Conservation (phyloP, 2,329 filamentous ascomycete species). For the Epichloe brachyelytri region DNA sequence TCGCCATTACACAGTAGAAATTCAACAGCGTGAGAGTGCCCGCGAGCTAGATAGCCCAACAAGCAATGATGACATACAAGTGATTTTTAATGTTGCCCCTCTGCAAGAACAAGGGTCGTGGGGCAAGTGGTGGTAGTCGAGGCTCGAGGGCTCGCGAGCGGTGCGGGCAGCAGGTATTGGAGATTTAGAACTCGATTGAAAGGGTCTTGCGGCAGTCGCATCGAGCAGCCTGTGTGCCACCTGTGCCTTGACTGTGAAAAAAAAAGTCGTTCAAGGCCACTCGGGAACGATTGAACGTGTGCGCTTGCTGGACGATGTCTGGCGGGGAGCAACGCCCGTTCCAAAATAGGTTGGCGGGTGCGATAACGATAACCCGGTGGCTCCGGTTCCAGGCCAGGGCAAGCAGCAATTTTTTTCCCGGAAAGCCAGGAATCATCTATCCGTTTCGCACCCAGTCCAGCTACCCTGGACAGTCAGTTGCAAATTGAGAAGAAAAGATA, state of each 20-base stretch:
- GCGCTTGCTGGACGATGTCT: conserved; percentile 7
- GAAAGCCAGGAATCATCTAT: background rate
- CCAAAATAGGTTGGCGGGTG: conserved; percentile 18
- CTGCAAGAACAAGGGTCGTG: conserved; percentile 3
- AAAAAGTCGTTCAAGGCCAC: background rate
- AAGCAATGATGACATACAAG: conserved; percentile 1
- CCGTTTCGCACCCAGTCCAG: background rate
- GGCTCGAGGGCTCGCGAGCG: background rate
- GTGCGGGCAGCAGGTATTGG: background rate
- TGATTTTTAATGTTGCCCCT: conserved; percentile 1
- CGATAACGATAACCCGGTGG: conserved; percentile 27
- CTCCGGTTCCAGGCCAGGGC: background rate
- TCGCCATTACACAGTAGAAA: background rate
- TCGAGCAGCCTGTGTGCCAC: background rate
- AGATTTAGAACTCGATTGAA: background rate
- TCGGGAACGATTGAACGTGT: conserved; percentile 7
- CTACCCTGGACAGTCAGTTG: too few relatives aligned
- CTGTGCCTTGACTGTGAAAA: background rate
- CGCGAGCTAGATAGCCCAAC: background rate
- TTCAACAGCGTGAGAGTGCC: background rate
- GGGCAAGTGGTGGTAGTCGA: background rate
- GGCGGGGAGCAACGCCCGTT: conserved; percentile 3
- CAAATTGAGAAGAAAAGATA: too few relatives aligned
- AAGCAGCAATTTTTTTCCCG: background rate
- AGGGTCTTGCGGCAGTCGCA: background rate